Percentiles rank a stretch among this genome's conserved stretches.
phyloP scores from a whole-genome alignment of 768 basidiomycete species.

The Xanthoconium stramineum region DNA sequence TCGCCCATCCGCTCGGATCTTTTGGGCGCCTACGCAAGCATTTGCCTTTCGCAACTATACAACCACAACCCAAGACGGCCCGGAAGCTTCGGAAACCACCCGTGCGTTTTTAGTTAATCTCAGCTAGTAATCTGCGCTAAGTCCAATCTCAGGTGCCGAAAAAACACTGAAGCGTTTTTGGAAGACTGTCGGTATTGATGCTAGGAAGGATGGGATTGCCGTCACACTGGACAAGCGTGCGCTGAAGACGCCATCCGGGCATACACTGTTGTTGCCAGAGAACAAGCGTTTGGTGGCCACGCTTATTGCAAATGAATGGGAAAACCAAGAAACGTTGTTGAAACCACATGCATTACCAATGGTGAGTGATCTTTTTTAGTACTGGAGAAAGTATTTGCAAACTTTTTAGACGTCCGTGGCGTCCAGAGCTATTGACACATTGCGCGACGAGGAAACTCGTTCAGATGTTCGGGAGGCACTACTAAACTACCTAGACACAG shows the following conservation, averaged over 20 bases:
- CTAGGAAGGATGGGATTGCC: slow-evolving; percentile 46
- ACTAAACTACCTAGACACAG: slow-evolving; percentile 87
- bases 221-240: slow-evolving; percentile 81
- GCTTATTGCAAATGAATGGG: slow-evolving; percentile 95
- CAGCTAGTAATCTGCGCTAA: neutral
- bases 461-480: slow-evolving; percentile 64
- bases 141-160: slow-evolving; percentile 64
- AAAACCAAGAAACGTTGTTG: slow-evolving; percentile 79
- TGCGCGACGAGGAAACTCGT: slow-evolving; percentile 54
- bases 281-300: slow-evolving; percentile 72
- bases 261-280: slow-evolving; percentile 65
- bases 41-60: slow-evolving; percentile 11
- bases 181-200: slow-evolving; percentile 83
- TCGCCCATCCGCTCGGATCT: neutral
- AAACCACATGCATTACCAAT: slow-evolving; percentile 91
- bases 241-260: slow-evolving; percentile 87
- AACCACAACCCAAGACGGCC: slow-evolving; percentile 35
- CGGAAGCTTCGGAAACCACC: slow-evolving; percentile 58
- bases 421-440: slow-evolving; percentile 83
- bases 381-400: slow-evolving; percentile 5
- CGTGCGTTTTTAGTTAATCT: slow-evolving; percentile 39
- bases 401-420: slow-evolving; percentile 77
- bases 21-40: neutral
- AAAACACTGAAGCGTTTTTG: slow-evolving; percentile 88
- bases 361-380: slow-evolving; percentile 43